Conservation (phyloP, 768 basidiomycete genomes). For the Royoungia palumana region DNA sequence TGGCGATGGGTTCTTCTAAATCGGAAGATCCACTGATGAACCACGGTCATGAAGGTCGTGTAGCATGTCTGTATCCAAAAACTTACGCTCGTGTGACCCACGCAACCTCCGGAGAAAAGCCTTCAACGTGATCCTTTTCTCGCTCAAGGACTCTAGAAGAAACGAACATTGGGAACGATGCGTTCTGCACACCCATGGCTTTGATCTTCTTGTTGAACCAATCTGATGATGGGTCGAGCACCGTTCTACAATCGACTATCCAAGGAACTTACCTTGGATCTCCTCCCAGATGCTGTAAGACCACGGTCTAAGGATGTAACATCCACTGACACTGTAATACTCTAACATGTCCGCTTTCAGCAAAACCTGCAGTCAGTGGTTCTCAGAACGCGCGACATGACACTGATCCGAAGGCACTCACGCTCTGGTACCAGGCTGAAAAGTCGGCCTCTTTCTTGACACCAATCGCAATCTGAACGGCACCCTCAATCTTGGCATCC, state of each 20-base stretch:
- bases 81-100: slow-evolving; percentile 97
- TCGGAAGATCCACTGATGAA: slow-evolving; percentile 77
- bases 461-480: slow-evolving; percentile 89
- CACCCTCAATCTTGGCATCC: slow-evolving; percentile 79
- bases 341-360: slow-evolving; percentile 99
- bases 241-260: neutral
- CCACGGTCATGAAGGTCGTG: neutral
- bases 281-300: slow-evolving; percentile 96
- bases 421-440: slow-evolving; percentile 90
- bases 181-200: slow-evolving; percentile 92
- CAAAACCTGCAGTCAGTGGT: slow-evolving; percentile 61
- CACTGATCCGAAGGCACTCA: slow-evolving; percentile 34
- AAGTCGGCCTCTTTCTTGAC: slow-evolving; percentile 97
- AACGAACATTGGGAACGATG: slow-evolving; percentile 99
- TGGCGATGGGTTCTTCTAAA: slow-evolving; percentile 95
- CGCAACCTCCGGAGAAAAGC: slow-evolving; percentile 99
- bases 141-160: slow-evolving; percentile 88
- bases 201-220: slow-evolving; percentile 96
- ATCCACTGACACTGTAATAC: slow-evolving; percentile 98
- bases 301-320: slow-evolving; percentile 98
- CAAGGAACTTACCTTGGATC: slow-evolving; percentile 68
- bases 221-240: slow-evolving; percentile 39
- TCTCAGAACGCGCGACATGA: slow-evolving; percentile 6
- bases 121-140: slow-evolving; percentile 98
- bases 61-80: neutral